Conservation (phyloP, 768 basidiomycete species). For the Mrakia frigida region DNA sequence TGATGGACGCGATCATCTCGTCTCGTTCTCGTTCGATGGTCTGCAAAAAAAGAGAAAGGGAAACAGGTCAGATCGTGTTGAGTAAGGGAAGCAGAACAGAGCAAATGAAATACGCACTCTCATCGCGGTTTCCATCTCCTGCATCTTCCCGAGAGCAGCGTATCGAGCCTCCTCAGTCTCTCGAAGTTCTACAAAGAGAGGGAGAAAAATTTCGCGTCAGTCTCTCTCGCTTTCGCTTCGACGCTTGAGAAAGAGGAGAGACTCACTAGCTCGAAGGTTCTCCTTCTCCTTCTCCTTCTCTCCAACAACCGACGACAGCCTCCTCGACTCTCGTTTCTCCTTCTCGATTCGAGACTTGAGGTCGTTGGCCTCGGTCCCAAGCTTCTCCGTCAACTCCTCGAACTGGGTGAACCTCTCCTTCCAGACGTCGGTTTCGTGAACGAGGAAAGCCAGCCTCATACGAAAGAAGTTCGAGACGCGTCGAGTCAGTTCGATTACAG, state of each 20-base stretch:
- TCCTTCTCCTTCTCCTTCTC: conserved; percentile 71
- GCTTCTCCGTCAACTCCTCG: conserved; percentile 86
- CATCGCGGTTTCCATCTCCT: conserved; percentile 79
- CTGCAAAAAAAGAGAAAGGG: conserved; percentile 37
- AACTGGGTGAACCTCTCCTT: conserved; percentile 90
- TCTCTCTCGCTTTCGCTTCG: conserved; percentile 35
- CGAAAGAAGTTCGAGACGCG: no score
- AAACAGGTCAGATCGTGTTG: conserved; percentile 9
- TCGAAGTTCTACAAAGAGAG: conserved; percentile 55
- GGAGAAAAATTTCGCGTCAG: conserved; percentile 10
- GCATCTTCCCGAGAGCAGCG: conserved; percentile 72
- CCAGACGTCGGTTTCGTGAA: conserved; percentile 87
- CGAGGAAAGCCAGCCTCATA: conserved; percentile 85
- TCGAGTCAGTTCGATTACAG: no score
- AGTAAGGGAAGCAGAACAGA: background rate
- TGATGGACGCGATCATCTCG: conserved; percentile 41
- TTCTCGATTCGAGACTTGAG: conserved; percentile 80
- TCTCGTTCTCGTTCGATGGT: conserved; percentile 43
- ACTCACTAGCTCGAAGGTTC: conserved; percentile 72
- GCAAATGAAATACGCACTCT: conserved; percentile 50
- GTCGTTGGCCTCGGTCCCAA: conserved; percentile 77
- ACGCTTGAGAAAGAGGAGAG: conserved; percentile 26
- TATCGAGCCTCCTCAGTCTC: conserved; percentile 78
- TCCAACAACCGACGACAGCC: conserved; percentile 71
- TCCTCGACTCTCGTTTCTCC: conserved; percentile 81